Evolutionary conservation across 495 filamentous ascomycete species (phyloP).

Genomic region (Lichenothelia convexa): DNA sequence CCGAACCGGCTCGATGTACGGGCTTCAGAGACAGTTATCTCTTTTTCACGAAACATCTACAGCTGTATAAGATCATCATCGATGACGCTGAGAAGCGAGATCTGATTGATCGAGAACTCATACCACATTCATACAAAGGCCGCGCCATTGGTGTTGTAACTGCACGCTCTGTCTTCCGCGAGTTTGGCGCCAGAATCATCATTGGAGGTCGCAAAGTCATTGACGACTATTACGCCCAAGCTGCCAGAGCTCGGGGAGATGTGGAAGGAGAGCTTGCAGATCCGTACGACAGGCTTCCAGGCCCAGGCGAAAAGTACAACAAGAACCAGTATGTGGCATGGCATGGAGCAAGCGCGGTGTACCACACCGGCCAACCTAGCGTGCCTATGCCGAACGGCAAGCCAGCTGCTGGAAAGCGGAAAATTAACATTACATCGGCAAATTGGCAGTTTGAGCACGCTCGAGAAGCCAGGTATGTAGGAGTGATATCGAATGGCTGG

Average conservation of each 20-base stretch:
- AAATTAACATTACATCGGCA: conserved; percentile 76
- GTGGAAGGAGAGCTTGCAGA: conserved; percentile 84
- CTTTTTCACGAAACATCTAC: conserved; percentile 93
- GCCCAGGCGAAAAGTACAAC: conserved; percentile 63
- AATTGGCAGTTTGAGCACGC: conserved; percentile 97
- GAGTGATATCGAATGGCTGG: no score
- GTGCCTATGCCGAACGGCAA: conserved; percentile 63
- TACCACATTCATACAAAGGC: conserved; percentile 95
- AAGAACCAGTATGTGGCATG: conserved; percentile 94
- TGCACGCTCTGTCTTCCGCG: conserved; percentile 86
- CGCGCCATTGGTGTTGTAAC: conserved; percentile 95
- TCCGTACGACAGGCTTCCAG: conserved; percentile 57
- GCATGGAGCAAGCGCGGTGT: conserved; percentile 90
- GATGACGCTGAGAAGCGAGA: conserved; percentile 85
- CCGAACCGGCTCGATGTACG: conserved; percentile 87
- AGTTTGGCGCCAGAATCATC: conserved; percentile 87
- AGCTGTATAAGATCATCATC: conserved; percentile 89
- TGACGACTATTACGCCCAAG: conserved; percentile 79
- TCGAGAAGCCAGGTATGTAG: conserved; percentile 63
- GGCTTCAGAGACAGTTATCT: conserved; percentile 94
- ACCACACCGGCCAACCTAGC: conserved; percentile 64
- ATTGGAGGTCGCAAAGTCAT: conserved; percentile 70
- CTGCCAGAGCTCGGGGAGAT: conserved; percentile 58
- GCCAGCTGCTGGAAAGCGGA: conserved; percentile 55
- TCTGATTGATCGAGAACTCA: conserved; percentile 81